Conservation (phyloP, 768 basidiomycete genomes). For the Boletus vermiculosoides region DNA sequence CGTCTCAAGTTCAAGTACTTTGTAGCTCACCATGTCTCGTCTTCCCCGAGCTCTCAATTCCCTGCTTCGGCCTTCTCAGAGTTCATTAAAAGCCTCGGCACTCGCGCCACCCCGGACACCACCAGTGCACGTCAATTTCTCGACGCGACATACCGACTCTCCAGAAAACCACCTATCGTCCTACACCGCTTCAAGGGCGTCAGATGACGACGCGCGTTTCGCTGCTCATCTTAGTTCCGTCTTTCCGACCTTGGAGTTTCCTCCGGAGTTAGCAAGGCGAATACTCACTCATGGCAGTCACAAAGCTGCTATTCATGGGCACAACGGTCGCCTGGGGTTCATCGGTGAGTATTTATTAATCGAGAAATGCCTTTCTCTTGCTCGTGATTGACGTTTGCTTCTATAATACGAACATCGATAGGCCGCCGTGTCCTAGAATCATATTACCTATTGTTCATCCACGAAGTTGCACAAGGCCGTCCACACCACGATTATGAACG, state of each 20-base stretch:
- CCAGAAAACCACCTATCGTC: constrained; percentile 4
- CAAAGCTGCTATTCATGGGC: constrained; percentile 58
- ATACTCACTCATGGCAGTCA: constrained; percentile 80
- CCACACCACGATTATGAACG: constrained; percentile 56
- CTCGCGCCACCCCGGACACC: constrained; percentile 18
- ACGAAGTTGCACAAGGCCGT: constrained; percentile 48
- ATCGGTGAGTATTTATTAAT: constrained; percentile 46
- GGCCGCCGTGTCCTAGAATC: constrained; percentile 77
- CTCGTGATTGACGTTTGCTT: neutral
- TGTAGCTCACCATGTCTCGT: constrained; percentile 18
- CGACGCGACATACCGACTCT: constrained; percentile 10
- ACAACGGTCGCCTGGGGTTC: constrained; percentile 71
- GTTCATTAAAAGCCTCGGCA: constrained; percentile 10
- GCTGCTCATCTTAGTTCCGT: constrained; percentile 59
- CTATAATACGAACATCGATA: constrained; percentile 27
- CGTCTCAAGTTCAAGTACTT: neutral
- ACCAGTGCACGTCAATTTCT: constrained; percentile 5
- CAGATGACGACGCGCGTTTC: constrained; percentile 30
- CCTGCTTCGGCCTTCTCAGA: constrained; percentile 11
- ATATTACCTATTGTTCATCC: constrained; percentile 71
- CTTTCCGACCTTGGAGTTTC: constrained; percentile 67
- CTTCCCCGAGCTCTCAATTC: constrained; percentile 17
- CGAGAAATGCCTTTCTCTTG: neutral
- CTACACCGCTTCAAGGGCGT: neutral
- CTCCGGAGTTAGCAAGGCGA: constrained; percentile 65